These are phyloP conservation scores for Fusarium staphyleae DNA, from an alignment of 2,329 filamentous ascomycete species.

Conservation along the genomic window DNA sequence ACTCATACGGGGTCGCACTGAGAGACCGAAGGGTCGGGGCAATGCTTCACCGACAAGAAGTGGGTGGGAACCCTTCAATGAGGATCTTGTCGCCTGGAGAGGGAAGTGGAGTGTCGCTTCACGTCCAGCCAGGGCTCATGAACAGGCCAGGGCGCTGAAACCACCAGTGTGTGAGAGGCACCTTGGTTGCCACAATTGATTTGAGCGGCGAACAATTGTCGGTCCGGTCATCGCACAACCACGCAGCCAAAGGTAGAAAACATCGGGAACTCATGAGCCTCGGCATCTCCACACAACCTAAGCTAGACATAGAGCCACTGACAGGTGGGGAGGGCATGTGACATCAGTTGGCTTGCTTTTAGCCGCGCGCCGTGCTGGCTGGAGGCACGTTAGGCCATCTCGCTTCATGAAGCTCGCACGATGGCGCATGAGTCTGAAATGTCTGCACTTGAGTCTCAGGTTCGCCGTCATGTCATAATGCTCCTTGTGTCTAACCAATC, in stretches of 20 bases:
- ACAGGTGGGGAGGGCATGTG: slow-evolving; percentile 23
- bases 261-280: background rate
- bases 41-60: slow-evolving; percentile 9
- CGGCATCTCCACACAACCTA: slow-evolving; percentile 22
- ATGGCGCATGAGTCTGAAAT: slow-evolving; percentile 4
- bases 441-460: background rate
- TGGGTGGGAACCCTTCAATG: slow-evolving; percentile 1
- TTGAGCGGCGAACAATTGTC: slow-evolving; percentile 13
- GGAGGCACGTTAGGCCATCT: slow-evolving; percentile 1
- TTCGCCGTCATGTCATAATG: too few relatives aligned
- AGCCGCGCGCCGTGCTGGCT: slow-evolving; percentile 17
- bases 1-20: slow-evolving; percentile 6
- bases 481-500: slow-evolving; percentile 11
- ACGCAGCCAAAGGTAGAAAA: background rate
- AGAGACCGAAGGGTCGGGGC: slow-evolving; percentile 9
- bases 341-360: slow-evolving; percentile 23
- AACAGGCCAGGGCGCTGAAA: slow-evolving; percentile 21
- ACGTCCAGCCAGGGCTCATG: background rate
- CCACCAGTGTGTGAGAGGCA: slow-evolving; percentile 25
- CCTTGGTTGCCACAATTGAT: slow-evolving; percentile 11
- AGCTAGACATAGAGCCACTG: background rate
- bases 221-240: slow-evolving; percentile 8
- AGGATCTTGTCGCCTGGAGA: slow-evolving; percentile 18
- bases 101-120: slow-evolving; percentile 17
- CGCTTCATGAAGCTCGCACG: slow-evolving; percentile 14